Conservation (phyloP, 192 early-diverging fungal genomes). For the Coemansia aciculifera region DNA sequence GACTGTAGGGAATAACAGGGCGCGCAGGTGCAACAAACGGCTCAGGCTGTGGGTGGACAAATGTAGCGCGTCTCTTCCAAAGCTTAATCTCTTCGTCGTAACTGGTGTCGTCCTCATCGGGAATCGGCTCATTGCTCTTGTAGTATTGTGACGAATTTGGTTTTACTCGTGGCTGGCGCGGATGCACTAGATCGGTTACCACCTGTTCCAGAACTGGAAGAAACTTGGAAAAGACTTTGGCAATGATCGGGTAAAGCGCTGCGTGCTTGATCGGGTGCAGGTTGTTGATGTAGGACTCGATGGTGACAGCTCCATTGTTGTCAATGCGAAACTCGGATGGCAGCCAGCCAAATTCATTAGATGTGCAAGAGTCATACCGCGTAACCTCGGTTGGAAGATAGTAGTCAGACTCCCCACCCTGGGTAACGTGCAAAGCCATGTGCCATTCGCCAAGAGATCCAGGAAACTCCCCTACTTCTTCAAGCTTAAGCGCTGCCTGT, state of each 20-base stretch:
- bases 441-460: background rate
- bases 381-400: background rate
- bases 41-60: conserved; percentile 6
- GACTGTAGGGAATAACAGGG: conserved; percentile 14
- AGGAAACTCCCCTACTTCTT: too few species aligned
- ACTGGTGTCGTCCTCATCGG: too few species aligned
- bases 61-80: too few species aligned
- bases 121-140: background rate
- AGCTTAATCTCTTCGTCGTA: background rate
- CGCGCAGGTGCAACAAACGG: conserved; percentile 31
- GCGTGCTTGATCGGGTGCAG: conserved; percentile 40
- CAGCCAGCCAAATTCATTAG: conserved; percentile 60
- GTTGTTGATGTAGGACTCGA: too few species aligned
- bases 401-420: background rate
- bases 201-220: too few species aligned
- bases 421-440: background rate
- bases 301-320: too few species aligned
- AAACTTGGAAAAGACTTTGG: conserved; percentile 27
- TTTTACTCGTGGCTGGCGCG: too few species aligned
- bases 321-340: conserved; percentile 54
- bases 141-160: background rate
- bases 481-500: too few species aligned
- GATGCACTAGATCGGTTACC: too few species aligned
- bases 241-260: conserved; percentile 51
- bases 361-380: background rate